phyloP scores from a whole-genome alignment of 106 monocot species.

The Dioscorea alata region DNA sequence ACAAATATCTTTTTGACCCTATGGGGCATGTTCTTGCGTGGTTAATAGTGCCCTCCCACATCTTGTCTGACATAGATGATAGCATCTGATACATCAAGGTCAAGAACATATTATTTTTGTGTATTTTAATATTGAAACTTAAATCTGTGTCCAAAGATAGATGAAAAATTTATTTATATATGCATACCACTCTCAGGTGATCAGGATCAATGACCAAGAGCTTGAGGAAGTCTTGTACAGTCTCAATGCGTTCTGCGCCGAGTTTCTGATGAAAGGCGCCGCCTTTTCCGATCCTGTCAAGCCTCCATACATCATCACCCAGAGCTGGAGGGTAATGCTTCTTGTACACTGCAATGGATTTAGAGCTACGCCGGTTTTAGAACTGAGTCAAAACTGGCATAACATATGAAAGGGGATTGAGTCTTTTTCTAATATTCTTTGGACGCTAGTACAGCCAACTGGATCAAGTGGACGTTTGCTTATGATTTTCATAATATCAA shows the following conservation, averaged over 20 bases:
- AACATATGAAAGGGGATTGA: no score
- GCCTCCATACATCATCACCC: conserved; percentile 31
- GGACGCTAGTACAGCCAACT: no score
- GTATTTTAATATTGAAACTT: no score
- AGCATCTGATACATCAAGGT: background rate
- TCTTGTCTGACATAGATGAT: conserved; percentile 5
- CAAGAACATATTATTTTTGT: no score
- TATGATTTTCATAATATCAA: no score
- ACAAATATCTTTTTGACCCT: background rate
- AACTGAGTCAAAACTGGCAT: background rate
- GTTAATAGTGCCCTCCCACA: background rate
- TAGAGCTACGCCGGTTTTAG: background rate
- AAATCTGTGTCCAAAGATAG: no score
- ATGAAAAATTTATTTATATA: no score
- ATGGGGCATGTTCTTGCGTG: background rate
- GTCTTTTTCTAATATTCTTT: no score
- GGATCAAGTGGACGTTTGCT: no score
- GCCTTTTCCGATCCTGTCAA: conserved; percentile 28
- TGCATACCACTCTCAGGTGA: background rate
- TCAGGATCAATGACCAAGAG: conserved; percentile 21
- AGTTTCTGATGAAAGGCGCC: conserved; percentile 28
- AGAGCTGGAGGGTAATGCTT: conserved; percentile 39
- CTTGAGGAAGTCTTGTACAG: conserved; percentile 27
- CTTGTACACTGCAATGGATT: conserved; percentile 25
- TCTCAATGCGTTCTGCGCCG: background rate